These are phyloP conservation scores for Coemansia sp. DNA, from an alignment of 192 early-diverging fungal species.

Conservation along the genomic window DNA sequence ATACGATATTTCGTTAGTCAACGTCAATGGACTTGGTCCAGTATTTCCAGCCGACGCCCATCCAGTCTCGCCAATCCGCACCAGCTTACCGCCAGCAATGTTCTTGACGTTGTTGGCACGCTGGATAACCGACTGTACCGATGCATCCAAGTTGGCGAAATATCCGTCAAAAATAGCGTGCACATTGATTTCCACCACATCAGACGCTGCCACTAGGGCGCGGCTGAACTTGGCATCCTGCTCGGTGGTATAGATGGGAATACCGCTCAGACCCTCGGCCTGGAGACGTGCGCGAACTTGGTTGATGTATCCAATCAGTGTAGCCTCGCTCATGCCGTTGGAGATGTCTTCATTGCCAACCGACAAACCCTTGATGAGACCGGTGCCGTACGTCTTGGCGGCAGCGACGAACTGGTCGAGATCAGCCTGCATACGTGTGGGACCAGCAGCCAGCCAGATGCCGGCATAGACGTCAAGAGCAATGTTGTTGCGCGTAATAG, in stretches of 20 bases:
- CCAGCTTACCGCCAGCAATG: conserved; percentile 19
- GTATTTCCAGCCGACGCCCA: conserved; percentile 47
- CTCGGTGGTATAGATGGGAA: conserved; percentile 52
- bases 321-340: conserved; percentile 47
- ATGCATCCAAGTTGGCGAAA: conserved; percentile 29
- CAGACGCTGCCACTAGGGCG: conserved; percentile 26
- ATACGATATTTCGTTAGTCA: conserved; percentile 35
- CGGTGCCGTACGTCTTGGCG: conserved; percentile 34
- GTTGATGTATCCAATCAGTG: conserved; percentile 49
- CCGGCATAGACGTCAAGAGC: conserved; percentile 40
- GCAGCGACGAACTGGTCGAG: conserved; percentile 44
- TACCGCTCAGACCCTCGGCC: conserved; percentile 40
- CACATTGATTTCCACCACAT: conserved; percentile 49
- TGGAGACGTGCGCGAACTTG: conserved; percentile 42
- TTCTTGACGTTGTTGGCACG: conserved; percentile 24
- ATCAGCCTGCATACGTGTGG: conserved; percentile 34
- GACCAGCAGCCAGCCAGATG: conserved; percentile 45
- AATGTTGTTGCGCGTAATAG: conserved; percentile 32
- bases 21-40: conserved; percentile 35
- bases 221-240: conserved; percentile 36
- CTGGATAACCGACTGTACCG: conserved; percentile 42
- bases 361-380: conserved; percentile 42
- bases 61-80: conserved; percentile 45
- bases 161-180: conserved; percentile 46
- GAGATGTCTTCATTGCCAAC: conserved; percentile 50